Evolutionary conservation across 73 alveolate genomes (phyloP).

Genomic region (Uronychia binucleata): DNA sequence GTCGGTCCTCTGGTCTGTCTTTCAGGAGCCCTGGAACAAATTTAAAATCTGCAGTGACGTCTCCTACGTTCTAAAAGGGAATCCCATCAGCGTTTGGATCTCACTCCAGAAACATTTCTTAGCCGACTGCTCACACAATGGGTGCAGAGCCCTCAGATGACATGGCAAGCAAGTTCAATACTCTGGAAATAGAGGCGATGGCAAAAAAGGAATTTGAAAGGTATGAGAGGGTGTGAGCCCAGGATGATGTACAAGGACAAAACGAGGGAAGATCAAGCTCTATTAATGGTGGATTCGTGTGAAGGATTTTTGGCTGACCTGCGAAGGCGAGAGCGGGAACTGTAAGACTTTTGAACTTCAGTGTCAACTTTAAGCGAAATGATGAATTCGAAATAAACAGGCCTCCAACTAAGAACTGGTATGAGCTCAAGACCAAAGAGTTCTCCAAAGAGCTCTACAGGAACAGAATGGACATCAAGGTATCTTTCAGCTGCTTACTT

Average conservation of each 20-base stretch:
- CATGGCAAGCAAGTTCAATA: too few relatives aligned
- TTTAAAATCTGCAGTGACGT: too few relatives aligned
- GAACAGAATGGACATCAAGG: constrained; percentile 88
- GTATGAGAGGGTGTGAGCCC: constrained; percentile 1
- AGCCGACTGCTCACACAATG: too few relatives aligned
- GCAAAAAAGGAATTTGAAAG: constrained; percentile 72
- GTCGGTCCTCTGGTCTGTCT: too few relatives aligned
- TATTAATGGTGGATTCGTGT: constrained; percentile 69
- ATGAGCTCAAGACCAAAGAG: constrained; percentile 87
- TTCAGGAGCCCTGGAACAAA: too few relatives aligned
- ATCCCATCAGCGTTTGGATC: too few relatives aligned
- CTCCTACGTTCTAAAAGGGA: too few relatives aligned
- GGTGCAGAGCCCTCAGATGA: too few relatives aligned
- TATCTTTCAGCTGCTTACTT: too few relatives aligned
- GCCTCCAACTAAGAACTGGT: constrained; percentile 95
- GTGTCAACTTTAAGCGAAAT: constrained; percentile 75
- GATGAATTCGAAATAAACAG: constrained; percentile 94
- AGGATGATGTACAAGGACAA: constrained; percentile 73
- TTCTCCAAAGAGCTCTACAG: constrained; percentile 89
- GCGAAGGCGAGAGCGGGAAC: constrained; percentile 84
- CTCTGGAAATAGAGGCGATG: constrained; percentile 55
- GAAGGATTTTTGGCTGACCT: constrained; percentile 84
- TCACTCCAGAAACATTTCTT: too few relatives aligned
- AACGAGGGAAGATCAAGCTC: constrained; percentile 65
- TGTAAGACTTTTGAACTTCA: constrained; percentile 11